phyloP scores from a whole-genome alignment of 208 protist genomes.

The Trichomonas tenax region DNA sequence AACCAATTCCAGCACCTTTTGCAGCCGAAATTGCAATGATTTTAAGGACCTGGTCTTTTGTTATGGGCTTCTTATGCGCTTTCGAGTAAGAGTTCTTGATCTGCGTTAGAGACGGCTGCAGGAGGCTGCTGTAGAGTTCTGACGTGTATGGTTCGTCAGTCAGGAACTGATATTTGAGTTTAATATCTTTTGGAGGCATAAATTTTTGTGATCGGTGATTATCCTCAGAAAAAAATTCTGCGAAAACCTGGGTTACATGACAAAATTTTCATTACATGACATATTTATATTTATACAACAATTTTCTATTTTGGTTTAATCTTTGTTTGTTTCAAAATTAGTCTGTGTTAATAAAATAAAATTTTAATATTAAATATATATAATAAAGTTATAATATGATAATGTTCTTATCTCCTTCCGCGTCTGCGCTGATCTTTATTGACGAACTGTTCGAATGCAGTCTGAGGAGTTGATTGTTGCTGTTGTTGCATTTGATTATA shows the following conservation, averaged over 20 bases:
- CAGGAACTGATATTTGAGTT: neutral
- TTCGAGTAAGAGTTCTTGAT: neutral
- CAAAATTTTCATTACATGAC: no score
- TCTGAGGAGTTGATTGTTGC: neutral
- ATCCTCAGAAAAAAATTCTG: neutral
- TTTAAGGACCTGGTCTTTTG: neutral
- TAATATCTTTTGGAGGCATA: neutral
- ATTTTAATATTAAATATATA: no score
- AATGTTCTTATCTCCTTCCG: no score
- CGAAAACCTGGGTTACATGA: neutral
- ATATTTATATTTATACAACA: no score
- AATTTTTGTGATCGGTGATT: no score
- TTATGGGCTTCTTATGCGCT: neutral
- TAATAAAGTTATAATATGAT: no score
- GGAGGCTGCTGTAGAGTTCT: neutral
- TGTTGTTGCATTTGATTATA: neutral
- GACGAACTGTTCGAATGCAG: neutral
- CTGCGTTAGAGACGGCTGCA: neutral
- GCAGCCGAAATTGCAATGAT: neutral
- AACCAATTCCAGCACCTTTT: neutral
- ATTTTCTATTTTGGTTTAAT: no score
- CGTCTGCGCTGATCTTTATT: neutral
- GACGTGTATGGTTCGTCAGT: slow-evolving; percentile 11
- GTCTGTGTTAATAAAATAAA: no score
- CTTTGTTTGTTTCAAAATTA: no score